phyloP scores from a whole-genome alignment of 148 eudicot species.

The Vaccinium macrocarpon region DNA sequence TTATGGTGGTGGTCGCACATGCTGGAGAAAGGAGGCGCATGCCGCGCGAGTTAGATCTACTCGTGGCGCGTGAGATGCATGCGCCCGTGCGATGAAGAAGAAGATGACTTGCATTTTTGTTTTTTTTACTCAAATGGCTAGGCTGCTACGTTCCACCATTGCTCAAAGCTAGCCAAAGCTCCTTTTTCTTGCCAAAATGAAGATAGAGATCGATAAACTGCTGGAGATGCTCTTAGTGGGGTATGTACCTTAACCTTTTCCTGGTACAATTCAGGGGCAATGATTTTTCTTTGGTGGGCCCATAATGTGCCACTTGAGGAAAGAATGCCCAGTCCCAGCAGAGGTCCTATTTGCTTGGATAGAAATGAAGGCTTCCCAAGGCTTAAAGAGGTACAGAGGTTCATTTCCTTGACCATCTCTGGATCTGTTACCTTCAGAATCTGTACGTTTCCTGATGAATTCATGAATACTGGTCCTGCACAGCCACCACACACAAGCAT shows the following conservation, averaged over 20 bases:
- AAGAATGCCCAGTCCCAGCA: conserved; percentile 53
- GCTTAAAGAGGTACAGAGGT: conserved; percentile 34
- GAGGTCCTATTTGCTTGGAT: conserved; percentile 51
- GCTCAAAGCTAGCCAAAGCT: too few species aligned
- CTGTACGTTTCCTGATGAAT: conserved; percentile 54
- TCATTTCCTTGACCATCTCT: conserved; percentile 52
- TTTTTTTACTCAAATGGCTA: too few species aligned
- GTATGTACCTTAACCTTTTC: conserved; percentile 53
- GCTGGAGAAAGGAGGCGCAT: too few species aligned
- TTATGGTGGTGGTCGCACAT: too few species aligned
- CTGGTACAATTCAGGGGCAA: conserved; percentile 56
- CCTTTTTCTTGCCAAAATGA: too few species aligned
- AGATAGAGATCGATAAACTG: too few species aligned
- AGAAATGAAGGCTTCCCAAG: conserved; percentile 58
- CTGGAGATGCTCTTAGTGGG: too few species aligned
- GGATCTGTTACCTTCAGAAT: conserved; percentile 52
- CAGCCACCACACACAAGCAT: background rate
- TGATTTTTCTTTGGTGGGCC: conserved; percentile 52
- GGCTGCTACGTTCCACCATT: too few species aligned
- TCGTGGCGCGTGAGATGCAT: too few species aligned
- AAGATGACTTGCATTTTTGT: too few species aligned
- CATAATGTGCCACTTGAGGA: conserved; percentile 52
- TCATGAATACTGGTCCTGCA: conserved; percentile 50
- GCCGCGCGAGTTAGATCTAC: too few species aligned
- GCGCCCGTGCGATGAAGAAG: too few species aligned